Conservation (phyloP, 2,329 filamentous ascomycete genomes). For the Apiospora sp. region DNA sequence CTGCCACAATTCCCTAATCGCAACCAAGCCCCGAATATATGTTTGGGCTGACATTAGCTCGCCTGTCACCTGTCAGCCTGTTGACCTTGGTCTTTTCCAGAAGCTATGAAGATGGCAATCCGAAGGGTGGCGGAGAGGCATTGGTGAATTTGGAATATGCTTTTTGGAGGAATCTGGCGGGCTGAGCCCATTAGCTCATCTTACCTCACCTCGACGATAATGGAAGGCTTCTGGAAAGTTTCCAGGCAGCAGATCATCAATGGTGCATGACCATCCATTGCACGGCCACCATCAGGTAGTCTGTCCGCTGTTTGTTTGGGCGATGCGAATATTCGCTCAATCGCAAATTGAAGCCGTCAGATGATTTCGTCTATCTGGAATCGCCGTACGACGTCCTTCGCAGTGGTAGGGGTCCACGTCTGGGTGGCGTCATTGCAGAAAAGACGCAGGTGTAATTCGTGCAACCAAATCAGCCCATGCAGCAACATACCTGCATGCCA, state of each 20-base stretch:
- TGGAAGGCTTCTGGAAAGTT: slow-evolving; percentile 5
- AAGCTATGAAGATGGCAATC: not conserved
- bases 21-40: not conserved
- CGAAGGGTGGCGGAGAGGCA: not conserved
- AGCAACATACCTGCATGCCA: not conserved
- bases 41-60: not conserved
- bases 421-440: slow-evolving; percentile 7
- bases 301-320: not conserved
- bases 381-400: not conserved
- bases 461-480: not conserved
- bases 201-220: not conserved
- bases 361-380: not conserved
- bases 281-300: not conserved
- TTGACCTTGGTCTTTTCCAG: not conserved
- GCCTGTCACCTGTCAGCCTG: not conserved
- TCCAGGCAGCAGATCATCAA: not conserved
- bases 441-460: not conserved
- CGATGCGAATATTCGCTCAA: not conserved
- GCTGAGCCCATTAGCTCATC: not conserved
- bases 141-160: not conserved
- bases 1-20: slow-evolving; percentile 4
- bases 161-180: not conserved
- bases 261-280: not conserved
- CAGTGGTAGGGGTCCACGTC: not conserved
- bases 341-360: not conserved